Evolutionary conservation across 2,329 filamentous ascomycete species (phyloP), one percentile per base, ranked within the genome.

Genomic region (Colletotrichum navitas): DNA sequence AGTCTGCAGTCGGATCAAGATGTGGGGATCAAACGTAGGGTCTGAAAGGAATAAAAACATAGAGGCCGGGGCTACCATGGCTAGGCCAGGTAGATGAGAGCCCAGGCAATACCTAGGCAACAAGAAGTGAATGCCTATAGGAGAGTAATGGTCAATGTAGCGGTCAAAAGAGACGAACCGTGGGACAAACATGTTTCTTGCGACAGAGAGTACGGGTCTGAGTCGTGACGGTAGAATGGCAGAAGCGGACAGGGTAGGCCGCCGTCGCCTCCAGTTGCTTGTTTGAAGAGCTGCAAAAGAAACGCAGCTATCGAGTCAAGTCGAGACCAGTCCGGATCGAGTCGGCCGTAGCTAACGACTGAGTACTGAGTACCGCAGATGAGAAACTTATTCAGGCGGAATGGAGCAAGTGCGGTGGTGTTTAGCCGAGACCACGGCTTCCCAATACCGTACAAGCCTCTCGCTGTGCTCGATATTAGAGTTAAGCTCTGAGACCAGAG

Each of bases 401-500:
- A 58, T 56, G 68, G 58, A 54, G 51, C 47, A 63, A 34, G 49
- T 47, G 41, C 6, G 41, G 12, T 47, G 45, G 43, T 24, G 51
- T 49, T 45, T 59, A 59, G 68, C 65, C 68, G 59, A 71, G 58
- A 63, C n/a, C 34, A 12, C 51, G 63, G 59, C 34, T 24, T 34
- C 68, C 65, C 60, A 63, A 60, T 45, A 49, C 0, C 65, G 39
- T 41, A 5, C 39, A 65, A 41, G 47, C 55, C 43, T 12, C n/a
- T 52, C 52, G 64, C 41, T 16, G 43, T 67, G 58, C 62, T 34
- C 60, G 59, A 43, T 11, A 60, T 64, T 68, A 68, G 45, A 68
- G 65, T 68, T 71, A 66, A 61, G 55, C 63, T 66, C 49, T 43
- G 56, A 61, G 55, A 70, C 18, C 41, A 63, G 54, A 55, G 49